Percentiles rank a stretch among this genome's conserved stretches.
These are phyloP conservation scores for Tricholoma hemisulphureum DNA, from an alignment of 768 basidiomycete genomes.

Conservation along the genomic window DNA sequence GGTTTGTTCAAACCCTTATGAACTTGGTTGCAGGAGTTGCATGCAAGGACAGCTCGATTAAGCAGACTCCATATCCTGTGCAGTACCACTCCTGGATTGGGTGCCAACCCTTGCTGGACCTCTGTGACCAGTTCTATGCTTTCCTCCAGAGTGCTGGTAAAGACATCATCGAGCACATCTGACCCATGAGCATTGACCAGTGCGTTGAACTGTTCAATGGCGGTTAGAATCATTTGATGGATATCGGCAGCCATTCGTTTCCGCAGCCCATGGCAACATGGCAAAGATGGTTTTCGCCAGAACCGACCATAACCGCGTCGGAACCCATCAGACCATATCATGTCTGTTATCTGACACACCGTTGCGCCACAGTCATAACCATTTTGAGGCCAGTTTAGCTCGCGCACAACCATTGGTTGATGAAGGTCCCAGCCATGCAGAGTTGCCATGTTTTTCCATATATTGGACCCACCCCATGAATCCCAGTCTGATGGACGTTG, in stretches of 20 bases:
- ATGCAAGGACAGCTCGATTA: no score
- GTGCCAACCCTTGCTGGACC: no score
- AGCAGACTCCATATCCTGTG: no score
- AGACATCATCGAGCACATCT: neutral
- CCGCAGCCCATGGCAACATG: neutral
- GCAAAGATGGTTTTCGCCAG: conserved; percentile 6
- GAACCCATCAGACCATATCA: conserved; percentile 8
- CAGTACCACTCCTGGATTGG: no score
- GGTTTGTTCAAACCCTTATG: no score
- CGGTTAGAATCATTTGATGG: no score
- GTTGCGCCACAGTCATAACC: conserved; percentile 12
- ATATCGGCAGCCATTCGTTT: neutral
- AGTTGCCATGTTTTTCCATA: neutral
- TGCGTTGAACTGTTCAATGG: neutral
- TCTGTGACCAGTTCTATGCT: no score
- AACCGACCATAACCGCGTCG: neutral
- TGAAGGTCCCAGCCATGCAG: conserved; percentile 1
- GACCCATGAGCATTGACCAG: neutral
- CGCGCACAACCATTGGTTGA: neutral
- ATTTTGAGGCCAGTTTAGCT: conserved; percentile 8
- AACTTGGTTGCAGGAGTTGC: no score
- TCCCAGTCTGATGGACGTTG: neutral
- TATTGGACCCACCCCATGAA: neutral
- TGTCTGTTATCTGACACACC: conserved; percentile 3
- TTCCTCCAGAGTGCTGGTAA: neutral